Evolutionary conservation across 2,329 filamentous ascomycete genomes (phyloP).

Genomic region (Diaporthe sp.): DNA sequence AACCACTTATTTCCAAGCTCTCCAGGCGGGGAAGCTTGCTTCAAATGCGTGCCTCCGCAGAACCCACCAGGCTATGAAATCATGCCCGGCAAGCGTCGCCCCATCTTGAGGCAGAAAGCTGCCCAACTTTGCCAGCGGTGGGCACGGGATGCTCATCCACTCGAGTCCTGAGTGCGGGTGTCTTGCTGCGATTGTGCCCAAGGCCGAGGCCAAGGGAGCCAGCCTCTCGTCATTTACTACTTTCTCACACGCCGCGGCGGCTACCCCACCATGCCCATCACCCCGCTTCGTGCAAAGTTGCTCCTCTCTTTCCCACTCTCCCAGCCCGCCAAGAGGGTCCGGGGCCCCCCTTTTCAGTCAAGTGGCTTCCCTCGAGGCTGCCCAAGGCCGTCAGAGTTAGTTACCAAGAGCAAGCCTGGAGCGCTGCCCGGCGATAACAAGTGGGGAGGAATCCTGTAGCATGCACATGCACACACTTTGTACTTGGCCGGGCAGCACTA

Average conservation of each 20-base stretch:
- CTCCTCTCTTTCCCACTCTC: slow-evolving; percentile 24
- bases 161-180: neutral
- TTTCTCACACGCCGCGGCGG: slow-evolving; percentile 5
- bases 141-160: slow-evolving; percentile 11
- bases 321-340: slow-evolving; percentile 24
- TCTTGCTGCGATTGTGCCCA: slow-evolving; percentile 11
- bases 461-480: slow-evolving; percentile 26
- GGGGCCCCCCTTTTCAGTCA: slow-evolving; percentile 29
- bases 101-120: slow-evolving; percentile 5
- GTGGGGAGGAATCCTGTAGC: slow-evolving; percentile 20
- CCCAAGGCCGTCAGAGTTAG: slow-evolving; percentile 19
- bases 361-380: slow-evolving; percentile 31
- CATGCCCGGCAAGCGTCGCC: slow-evolving; percentile 7
- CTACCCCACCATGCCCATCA: slow-evolving; percentile 31
- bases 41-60: slow-evolving; percentile 3
- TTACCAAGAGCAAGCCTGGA: slow-evolving; percentile 15
- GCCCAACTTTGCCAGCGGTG: neutral
- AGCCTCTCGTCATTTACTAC: slow-evolving; percentile 13
- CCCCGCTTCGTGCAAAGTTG: slow-evolving; percentile 37
- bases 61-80: slow-evolving; percentile 17
- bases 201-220: slow-evolving; percentile 21
- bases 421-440: slow-evolving; percentile 20
- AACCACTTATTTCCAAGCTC: slow-evolving; percentile 22
- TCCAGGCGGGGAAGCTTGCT: slow-evolving; percentile 29
- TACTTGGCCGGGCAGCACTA: slow-evolving; percentile 3